Conservation (phyloP, 768 basidiomycete species). For the Lactifluus hygrophoroides region DNA sequence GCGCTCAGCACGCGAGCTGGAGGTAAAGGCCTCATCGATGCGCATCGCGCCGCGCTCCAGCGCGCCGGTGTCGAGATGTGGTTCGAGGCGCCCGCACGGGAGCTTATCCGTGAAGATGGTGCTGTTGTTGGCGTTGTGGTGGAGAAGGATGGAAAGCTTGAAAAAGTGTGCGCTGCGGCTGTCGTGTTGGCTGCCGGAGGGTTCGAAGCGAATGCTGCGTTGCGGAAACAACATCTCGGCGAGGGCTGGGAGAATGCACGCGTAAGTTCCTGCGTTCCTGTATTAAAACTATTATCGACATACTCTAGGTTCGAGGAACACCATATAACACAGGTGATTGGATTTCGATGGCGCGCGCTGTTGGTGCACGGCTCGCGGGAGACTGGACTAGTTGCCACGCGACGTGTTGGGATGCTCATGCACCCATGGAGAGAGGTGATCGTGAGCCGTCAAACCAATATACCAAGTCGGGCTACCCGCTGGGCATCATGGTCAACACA, state of each 20-base stretch:
- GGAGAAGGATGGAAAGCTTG: slow-evolving; percentile 29
- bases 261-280: slow-evolving; percentile 27
- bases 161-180: slow-evolving; percentile 34
- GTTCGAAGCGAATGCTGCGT: slow-evolving; percentile 47
- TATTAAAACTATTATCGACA: background rate
- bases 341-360: slow-evolving; percentile 39
- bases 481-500: slow-evolving; percentile 61
- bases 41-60: slow-evolving; percentile 43
- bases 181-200: slow-evolving; percentile 61
- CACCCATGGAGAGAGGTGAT: slow-evolving; percentile 41
- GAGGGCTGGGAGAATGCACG: slow-evolving; percentile 48
- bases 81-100: slow-evolving; percentile 44
- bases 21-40: slow-evolving; percentile 57
- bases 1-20: slow-evolving; percentile 54
- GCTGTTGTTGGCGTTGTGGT: slow-evolving; percentile 41
- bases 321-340: slow-evolving; percentile 67
- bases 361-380: slow-evolving; percentile 50
- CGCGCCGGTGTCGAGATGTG: slow-evolving; percentile 45
- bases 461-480: slow-evolving; percentile 67
- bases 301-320: slow-evolving; percentile 52
- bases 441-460: slow-evolving; percentile 57
- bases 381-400: slow-evolving; percentile 67
- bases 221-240: slow-evolving; percentile 51
- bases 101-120: slow-evolving; percentile 32
- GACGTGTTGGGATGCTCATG: slow-evolving; percentile 63